These are phyloP conservation scores for Trichophyton rubrum DNA, from an alignment of 2,329 filamentous ascomycete species.

Conservation along the genomic window DNA sequence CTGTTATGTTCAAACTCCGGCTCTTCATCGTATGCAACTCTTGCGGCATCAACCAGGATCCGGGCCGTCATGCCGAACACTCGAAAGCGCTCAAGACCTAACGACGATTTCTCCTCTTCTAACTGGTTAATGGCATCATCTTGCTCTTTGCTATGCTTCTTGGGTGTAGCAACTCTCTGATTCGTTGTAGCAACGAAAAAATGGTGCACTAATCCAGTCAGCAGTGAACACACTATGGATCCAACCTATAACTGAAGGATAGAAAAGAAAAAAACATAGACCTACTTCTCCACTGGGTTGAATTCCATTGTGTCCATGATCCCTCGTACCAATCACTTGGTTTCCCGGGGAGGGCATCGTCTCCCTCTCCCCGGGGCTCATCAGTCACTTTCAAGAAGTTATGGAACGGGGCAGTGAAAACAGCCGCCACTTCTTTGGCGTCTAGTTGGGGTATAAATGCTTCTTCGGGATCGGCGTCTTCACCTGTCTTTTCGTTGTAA, in stretches of 20 bases:
- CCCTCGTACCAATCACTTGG: slow-evolving; percentile 71
- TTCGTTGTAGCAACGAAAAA: slow-evolving; percentile 75
- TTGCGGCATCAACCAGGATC: slow-evolving; percentile 76
- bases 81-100: slow-evolving; percentile 50
- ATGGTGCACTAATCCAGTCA: slow-evolving; percentile 55
- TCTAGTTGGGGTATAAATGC: slow-evolving; percentile 68
- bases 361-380: slow-evolving; percentile 35
- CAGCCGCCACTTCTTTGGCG: slow-evolving; percentile 80
- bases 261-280: slow-evolving; percentile 3
- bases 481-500: slow-evolving; percentile 35
- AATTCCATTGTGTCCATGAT: slow-evolving; percentile 67
- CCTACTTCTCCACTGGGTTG: slow-evolving; percentile 55
- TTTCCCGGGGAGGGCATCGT: slow-evolving; percentile 33
- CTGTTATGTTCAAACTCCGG: slow-evolving; percentile 69
- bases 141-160: slow-evolving; percentile 29
- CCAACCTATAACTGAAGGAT: background rate
- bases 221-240: background rate
- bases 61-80: slow-evolving; percentile 94
- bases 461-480: slow-evolving; percentile 48
- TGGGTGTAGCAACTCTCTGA: slow-evolving; percentile 54
- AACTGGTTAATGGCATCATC: slow-evolving; percentile 27
- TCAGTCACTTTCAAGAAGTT: slow-evolving; percentile 60
- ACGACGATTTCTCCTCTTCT: slow-evolving; percentile 37
- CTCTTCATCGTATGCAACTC: slow-evolving; percentile 67
- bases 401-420: slow-evolving; percentile 80